Evolutionary conservation across 1,284 basidiomycete genomes (phyloP), one percentile per base, ranked within the genome.

Genomic region (Cystobasidiaceae sp.): DNA sequence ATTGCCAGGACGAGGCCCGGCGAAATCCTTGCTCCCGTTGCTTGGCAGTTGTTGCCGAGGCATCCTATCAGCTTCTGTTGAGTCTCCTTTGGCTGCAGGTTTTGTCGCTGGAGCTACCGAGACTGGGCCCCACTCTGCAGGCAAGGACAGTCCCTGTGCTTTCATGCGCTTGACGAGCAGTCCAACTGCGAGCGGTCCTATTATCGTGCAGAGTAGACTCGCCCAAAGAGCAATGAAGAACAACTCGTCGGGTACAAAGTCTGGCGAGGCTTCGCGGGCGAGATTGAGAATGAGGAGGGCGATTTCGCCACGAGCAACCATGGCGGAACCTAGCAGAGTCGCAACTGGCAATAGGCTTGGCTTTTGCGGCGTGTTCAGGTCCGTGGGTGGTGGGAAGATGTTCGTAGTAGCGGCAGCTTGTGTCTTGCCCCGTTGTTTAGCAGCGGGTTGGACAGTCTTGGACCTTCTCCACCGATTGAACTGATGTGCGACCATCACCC

Each of bases 281-380:
- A 71, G 63, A 46, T 72, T 69, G 25, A 70, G 59, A 32, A 73
- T 67, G 39, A 73, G 66, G 33, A 82, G 76, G 0, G 82, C 82
- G 34, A 83, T 82, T 71, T 83, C 82, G 3, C 83, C 82, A 3
- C 82, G 76, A 0, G 82, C 79, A 46, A 82, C 78, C 75, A 83
- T 81, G 0, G 81, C 80, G 7, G 78, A 66, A 4, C 82, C 79
- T 4, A 81, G 71, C 50, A 81, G 76, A 0, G 76, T 60, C 0
- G 75, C 39, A 66, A 7, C 74, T 34, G 2, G 62, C 58, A 7
- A 63, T 32, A 44, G 63, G 43, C n/a, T 66, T 54, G 33, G n/a
- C 1, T 11, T 45, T 44, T 21, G 19, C 13, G 19, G 19, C 39
- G 44, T 51, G 44, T 17, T n/a, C n/a, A 32, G 8, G 25, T 13